These are phyloP conservation scores for Aspergillus persii DNA, from an alignment of 2,329 filamentous ascomycete species.

Conservation along the genomic window DNA sequence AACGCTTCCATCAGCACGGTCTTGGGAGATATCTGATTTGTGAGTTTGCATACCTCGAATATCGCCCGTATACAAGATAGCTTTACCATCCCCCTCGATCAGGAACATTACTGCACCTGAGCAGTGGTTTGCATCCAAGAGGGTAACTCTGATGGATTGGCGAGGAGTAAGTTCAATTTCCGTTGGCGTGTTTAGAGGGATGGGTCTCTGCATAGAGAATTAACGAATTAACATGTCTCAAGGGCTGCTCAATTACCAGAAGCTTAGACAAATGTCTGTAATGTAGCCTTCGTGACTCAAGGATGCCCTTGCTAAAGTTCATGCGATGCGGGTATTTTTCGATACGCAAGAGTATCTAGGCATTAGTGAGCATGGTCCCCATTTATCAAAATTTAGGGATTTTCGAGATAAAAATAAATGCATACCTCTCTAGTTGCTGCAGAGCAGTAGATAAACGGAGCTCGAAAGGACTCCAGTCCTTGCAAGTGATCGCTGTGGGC, in stretches of 20 bases:
- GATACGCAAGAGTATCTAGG: constrained; percentile 68
- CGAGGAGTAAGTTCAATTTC: constrained; percentile 69
- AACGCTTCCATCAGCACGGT: neutral
- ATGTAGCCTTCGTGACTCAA: constrained; percentile 70
- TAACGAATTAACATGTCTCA: neutral
- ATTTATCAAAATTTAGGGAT: neutral
- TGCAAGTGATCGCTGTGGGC: constrained; percentile 86
- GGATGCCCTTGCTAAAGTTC: constrained; percentile 73
- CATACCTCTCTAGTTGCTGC: constrained; percentile 69
- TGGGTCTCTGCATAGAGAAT: constrained; percentile 57
- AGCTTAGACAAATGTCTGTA: constrained; percentile 74
- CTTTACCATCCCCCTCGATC: constrained; percentile 69
- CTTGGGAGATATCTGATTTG: too few species aligned
- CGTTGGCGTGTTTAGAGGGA: constrained; percentile 79
- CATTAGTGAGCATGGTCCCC: neutral
- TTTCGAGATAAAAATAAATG: neutral
- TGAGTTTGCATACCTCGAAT: constrained; percentile 56
- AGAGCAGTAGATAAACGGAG: constrained; percentile 89
- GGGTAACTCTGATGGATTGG: constrained; percentile 70
- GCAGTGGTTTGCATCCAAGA: constrained; percentile 92
- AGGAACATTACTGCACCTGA: constrained; percentile 89
- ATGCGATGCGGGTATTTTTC: constrained; percentile 77
- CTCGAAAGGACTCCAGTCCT: constrained; percentile 72
- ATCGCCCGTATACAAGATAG: constrained; percentile 85
- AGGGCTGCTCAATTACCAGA: constrained; percentile 48